A percentile compares a stretch with the other conserved stretches of the same genome.
These are phyloP conservation scores for Septoria linicola DNA, from an alignment of 2,329 filamentous ascomycete genomes.

Conservation along the genomic window DNA sequence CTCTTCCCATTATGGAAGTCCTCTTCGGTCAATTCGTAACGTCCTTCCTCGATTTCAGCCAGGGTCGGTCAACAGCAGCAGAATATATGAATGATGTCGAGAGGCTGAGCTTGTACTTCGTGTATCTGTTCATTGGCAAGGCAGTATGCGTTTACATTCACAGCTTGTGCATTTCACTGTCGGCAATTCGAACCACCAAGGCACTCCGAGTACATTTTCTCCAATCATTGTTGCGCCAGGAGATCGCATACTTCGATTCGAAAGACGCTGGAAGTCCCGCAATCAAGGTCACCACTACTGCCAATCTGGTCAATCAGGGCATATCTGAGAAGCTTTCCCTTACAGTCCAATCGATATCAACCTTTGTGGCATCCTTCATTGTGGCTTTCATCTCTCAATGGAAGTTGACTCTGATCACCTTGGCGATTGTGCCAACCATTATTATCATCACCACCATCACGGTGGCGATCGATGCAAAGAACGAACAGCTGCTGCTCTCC, in stretches of 20 bases:
- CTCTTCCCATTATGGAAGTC: constrained; percentile 8
- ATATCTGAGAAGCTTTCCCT: constrained; percentile 43
- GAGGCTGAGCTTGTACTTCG: constrained; percentile 26
- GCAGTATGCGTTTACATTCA: constrained; percentile 61
- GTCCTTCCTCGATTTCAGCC: neutral
- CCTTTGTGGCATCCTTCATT: constrained; percentile 43
- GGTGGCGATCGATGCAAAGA: constrained; percentile 38
- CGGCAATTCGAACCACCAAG: constrained; percentile 53
- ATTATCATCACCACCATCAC: constrained; percentile 33
- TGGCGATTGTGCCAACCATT: constrained; percentile 50
- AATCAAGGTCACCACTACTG: constrained; percentile 24
- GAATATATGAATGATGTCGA: constrained; percentile 6
- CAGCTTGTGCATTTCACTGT: constrained; percentile 47
- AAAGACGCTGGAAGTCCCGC: constrained; percentile 48
- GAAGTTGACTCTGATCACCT: constrained; percentile 48
- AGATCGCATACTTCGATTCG: constrained; percentile 65
- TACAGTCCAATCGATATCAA: constrained; percentile 35
- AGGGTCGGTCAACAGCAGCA: neutral
- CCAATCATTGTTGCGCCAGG: constrained; percentile 62
- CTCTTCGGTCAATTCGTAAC: constrained; percentile 8
- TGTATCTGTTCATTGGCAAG: constrained; percentile 67
- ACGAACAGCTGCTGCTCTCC: constrained; percentile 35
- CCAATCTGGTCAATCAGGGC: constrained; percentile 40
- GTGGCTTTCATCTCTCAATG: constrained; percentile 43
- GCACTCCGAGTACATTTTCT: constrained; percentile 61